A percentile compares a stretch with the other conserved stretches of the same genome.
These are phyloP conservation scores for Chlorella sp. DNA, from an alignment of 139 green algal species.

Conservation along the genomic window DNA sequence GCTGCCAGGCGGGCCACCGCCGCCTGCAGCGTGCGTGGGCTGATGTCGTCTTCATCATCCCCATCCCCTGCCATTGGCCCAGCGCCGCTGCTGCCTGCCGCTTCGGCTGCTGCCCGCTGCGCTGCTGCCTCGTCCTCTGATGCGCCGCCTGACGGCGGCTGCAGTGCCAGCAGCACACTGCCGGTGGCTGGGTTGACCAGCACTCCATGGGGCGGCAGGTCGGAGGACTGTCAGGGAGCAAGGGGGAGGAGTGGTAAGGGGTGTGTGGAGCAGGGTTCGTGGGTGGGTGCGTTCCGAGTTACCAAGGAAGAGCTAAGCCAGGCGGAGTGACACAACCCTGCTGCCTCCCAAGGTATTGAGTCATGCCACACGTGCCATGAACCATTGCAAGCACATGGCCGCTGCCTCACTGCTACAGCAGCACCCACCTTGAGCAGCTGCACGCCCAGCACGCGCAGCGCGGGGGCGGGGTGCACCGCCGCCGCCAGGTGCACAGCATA, in stretches of 20 bases:
- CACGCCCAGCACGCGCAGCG: slow-evolving; percentile 38
- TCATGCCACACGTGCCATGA: too few species aligned
- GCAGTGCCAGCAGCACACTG: slow-evolving; percentile 50
- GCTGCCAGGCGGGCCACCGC: slow-evolving; percentile 69
- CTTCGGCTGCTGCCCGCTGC: slow-evolving; percentile 3
- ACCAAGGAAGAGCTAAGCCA: too few species aligned
- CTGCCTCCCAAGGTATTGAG: too few species aligned
- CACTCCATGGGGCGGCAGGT: slow-evolving; percentile 54
- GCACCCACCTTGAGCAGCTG: slow-evolving; percentile 52
- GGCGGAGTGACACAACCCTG: too few species aligned
- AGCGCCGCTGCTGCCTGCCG: neutral
- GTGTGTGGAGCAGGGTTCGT: too few species aligned
- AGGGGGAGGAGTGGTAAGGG: neutral
- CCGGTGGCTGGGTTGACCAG: slow-evolving; percentile 21
- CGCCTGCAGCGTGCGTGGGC: slow-evolving; percentile 67
- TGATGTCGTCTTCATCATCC: slow-evolving; percentile 50
- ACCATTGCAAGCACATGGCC: neutral
- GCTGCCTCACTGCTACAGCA: too few species aligned
- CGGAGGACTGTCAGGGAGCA: slow-evolving; percentile 8
- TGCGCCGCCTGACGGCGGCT: slow-evolving; percentile 31
- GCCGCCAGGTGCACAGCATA: slow-evolving; percentile 35
- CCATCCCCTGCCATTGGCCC: neutral
- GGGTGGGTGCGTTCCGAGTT: neutral
- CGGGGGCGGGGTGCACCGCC: neutral
- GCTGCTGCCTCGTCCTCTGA: neutral